Evolutionary conservation across 2,329 filamentous ascomycete species (phyloP), one percentile per base, ranked within the genome.

Genomic region (Diaporthe sp.): DNA sequence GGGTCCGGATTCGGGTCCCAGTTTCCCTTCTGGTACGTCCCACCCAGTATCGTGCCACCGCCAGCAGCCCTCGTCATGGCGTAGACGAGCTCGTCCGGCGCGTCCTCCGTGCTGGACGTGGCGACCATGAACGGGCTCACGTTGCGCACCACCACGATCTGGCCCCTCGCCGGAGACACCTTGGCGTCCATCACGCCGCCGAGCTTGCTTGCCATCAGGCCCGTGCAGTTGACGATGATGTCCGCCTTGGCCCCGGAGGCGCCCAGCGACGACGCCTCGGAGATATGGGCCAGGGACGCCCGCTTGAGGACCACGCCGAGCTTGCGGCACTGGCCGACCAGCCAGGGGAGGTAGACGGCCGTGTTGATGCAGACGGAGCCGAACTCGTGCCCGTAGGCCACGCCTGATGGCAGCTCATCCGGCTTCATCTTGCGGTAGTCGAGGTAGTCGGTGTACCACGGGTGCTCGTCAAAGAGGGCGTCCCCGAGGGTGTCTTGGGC

Each of bases 361-460:
- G 94, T 94, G 85, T 98, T 98, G 83, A 98, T 96, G 85, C 96
- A 98, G 55, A 98, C 92, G 1, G 94, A 96, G 10, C 91, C 95
- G 83, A 97, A 98, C 73, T 89, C 87, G 70, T 91, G 94, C 34
- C 92, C 95, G 15, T 93, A 93, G 76, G 95, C 92, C 72, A 93
- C 90, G 25, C 90, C 94, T 0, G 86, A 80, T 0, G 91, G 90
- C 1, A 98, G 85, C 79, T 93, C 88, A 13, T 86, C 83, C 47
- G 88, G 83, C 6, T 88, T 81, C 4, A 96, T 84, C 75, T 91
- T 85, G 76, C 90, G 90, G 84, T 92, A 96, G 84, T 96, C 92
- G 63, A 96, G 90, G 1, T 95, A 84, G 68, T 91, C 86, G 81
- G 89, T 90, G 84, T 92, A 96, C 94, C 94, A 96, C 0, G 94